These are phyloP conservation scores for Quercus mongolica DNA, from an alignment of 306 rosid species.

Conservation along the genomic window DNA sequence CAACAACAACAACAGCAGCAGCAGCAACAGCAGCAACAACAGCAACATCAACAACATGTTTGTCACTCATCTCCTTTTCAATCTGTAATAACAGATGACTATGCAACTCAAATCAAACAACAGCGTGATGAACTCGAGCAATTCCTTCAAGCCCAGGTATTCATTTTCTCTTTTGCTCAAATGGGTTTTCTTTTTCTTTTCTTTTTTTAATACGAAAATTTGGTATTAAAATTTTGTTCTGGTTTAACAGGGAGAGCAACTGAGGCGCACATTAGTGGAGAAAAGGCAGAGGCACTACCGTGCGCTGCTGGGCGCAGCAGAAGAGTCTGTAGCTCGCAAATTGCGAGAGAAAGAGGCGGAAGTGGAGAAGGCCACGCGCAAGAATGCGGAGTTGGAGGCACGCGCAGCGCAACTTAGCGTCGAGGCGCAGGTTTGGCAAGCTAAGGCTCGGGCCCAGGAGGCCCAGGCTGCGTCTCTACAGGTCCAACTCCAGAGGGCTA, in stretches of 20 bases:
- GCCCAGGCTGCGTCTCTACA: constrained; percentile 63
- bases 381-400: constrained; percentile 73
- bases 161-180: constrained; percentile 3
- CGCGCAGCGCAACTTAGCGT: constrained; percentile 71
- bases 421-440: constrained; percentile 84
- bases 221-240: background rate
- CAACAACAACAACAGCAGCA: constrained; percentile 15
- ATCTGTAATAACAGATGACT: constrained; percentile 54
- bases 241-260: constrained; percentile 57
- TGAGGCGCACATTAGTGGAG: constrained; percentile 62
- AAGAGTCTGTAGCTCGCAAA: constrained; percentile 51
- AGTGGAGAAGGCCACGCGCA: constrained; percentile 61
- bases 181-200: background rate
- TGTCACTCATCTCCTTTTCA: constrained; percentile 40
- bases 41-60: constrained; percentile 28
- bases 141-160: constrained; percentile 77
- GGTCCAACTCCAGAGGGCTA: constrained; percentile 74
- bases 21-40: constrained; percentile 35
- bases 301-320: constrained; percentile 53
- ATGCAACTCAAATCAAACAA: constrained; percentile 64
- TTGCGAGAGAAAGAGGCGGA: constrained; percentile 69
- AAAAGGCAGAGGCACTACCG: constrained; percentile 64
- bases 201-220: background rate
- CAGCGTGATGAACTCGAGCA: constrained; percentile 72
- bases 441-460: constrained; percentile 74